These are phyloP conservation scores for Trifolium dubium DNA, from an alignment of 306 rosid genomes.

Conservation along the genomic window DNA sequence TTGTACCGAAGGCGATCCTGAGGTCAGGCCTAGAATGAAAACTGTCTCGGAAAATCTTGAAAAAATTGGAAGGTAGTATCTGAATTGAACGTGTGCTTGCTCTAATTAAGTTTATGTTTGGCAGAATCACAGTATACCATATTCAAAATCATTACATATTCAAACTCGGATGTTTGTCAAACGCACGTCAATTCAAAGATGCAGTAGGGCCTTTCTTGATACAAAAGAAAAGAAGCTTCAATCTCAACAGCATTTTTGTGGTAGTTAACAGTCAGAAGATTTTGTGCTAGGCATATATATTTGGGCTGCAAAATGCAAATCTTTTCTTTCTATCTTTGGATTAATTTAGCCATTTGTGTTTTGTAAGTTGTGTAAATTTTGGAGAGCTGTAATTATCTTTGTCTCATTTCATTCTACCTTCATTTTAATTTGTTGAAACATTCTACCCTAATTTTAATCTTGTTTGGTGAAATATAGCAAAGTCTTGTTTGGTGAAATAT, in stretches of 20 bases:
- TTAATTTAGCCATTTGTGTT: not conserved
- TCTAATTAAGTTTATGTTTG: not conserved
- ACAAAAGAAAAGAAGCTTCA: not conserved
- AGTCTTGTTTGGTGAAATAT: too few species aligned
- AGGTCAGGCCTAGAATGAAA: constrained; percentile 88
- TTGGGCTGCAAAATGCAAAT: constrained; percentile 1
- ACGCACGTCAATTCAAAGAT: not conserved
- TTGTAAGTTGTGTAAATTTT: constrained; percentile 4
- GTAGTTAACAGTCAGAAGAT: not conserved
- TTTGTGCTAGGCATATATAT: not conserved
- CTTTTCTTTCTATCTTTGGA: not conserved
- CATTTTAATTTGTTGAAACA: not conserved
- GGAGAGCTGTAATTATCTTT: not conserved
- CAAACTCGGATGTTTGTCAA: too few species aligned
- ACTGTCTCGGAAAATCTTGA: constrained; percentile 85
- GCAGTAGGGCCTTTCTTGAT: not conserved
- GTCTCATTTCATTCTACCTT: not conserved
- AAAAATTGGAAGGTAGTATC: constrained; percentile 55
- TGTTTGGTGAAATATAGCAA: constrained; percentile 5
- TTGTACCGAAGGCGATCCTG: constrained; percentile 93
- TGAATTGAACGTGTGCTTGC: not conserved
- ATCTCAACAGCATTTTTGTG: not conserved
- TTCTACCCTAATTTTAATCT: not conserved
- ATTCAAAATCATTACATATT: too few species aligned
- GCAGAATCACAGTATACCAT: not conserved